Evolutionary conservation across 768 basidiomycete species (phyloP).

Genomic region (Hypsizygus marmoreus): DNA sequence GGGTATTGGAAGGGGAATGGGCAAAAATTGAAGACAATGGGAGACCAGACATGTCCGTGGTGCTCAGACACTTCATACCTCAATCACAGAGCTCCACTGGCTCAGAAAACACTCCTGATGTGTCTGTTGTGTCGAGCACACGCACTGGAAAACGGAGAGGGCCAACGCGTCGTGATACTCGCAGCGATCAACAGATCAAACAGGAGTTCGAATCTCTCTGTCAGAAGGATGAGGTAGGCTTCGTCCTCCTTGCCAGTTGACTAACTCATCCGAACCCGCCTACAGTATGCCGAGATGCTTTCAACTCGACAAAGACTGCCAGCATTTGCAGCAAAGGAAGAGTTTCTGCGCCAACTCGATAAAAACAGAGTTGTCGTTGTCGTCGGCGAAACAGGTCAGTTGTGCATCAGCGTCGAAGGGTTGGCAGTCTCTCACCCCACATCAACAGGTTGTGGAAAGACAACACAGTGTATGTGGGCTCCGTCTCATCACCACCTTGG

Average conservation of each 20-base stretch:
- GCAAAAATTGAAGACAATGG: slow-evolving; percentile 64
- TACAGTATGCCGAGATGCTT: slow-evolving; percentile 58
- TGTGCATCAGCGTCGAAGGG: neutral
- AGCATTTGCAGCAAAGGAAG: slow-evolving; percentile 67
- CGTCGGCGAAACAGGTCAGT: slow-evolving; percentile 86
- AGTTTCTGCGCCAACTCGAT: slow-evolving; percentile 62
- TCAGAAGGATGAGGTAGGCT: slow-evolving; percentile 37
- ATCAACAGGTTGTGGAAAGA: slow-evolving; percentile 79
- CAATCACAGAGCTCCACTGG: slow-evolving; percentile 13
- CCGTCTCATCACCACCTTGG: neutral
- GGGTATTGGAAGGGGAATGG: slow-evolving; percentile 73
- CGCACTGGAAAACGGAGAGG: slow-evolving; percentile 21
- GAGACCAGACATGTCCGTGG: slow-evolving; percentile 72
- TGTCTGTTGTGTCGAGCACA: neutral
- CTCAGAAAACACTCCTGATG: slow-evolving; percentile 5
- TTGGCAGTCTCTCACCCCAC: too few species aligned
- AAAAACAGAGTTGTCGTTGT: slow-evolving; percentile 74
- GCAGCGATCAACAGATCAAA: slow-evolving; percentile 51
- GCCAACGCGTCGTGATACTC: slow-evolving; percentile 35
- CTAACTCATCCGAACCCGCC: neutral
- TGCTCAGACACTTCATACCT: slow-evolving; percentile 63
- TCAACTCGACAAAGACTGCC: slow-evolving; percentile 64
- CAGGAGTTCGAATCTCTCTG: slow-evolving; percentile 52
- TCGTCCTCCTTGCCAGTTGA: neutral
- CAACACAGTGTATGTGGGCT: slow-evolving; percentile 67